A percentile compares a stretch with the other conserved stretches of the same genome.
phyloP scores from a whole-genome alignment of 768 basidiomycete genomes.

The Lentinula sp. region DNA sequence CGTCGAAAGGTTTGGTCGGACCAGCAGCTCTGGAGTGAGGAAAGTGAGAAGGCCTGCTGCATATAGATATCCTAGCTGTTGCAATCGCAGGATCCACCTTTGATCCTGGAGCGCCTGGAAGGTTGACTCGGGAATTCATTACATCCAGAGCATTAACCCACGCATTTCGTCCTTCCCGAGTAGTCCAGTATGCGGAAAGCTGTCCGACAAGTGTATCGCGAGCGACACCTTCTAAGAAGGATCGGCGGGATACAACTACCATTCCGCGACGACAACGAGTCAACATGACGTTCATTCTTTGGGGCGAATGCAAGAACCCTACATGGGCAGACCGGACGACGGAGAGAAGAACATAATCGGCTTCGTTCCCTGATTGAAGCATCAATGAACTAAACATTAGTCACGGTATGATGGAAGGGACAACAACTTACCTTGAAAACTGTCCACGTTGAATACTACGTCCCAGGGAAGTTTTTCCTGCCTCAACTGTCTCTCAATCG shows the following conservation, averaged over 20 bases:
- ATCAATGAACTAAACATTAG: background rate
- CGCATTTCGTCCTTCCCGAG: background rate
- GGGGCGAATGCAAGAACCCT: conserved; percentile 39
- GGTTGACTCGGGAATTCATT: conserved; percentile 17
- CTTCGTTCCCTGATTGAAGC: conserved; percentile 39
- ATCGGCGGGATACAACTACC: conserved; percentile 37
- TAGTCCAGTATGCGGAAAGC: conserved; percentile 21
- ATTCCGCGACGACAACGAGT: conserved; percentile 42
- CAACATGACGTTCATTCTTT: conserved; percentile 50
- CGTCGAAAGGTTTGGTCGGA: background rate
- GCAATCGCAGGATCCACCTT: background rate
- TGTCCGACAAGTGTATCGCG: conserved; percentile 35
- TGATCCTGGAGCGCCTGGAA: conserved; percentile 21
- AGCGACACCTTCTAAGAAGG: conserved; percentile 30
- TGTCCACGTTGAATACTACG: conserved; percentile 45
- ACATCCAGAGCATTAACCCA: conserved; percentile 30
- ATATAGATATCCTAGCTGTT: background rate
- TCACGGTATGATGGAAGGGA: background rate
- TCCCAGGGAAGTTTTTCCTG: conserved; percentile 29
- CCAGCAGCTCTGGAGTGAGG: background rate
- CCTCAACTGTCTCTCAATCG: conserved; percentile 30
- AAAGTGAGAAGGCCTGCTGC: too few relatives aligned
- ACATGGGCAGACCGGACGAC: conserved; percentile 37
- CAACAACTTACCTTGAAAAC: conserved; percentile 39
- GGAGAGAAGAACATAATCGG: conserved; percentile 42